Conservation (phyloP, 208 protist genomes). For the Perkinsela sp. region DNA sequence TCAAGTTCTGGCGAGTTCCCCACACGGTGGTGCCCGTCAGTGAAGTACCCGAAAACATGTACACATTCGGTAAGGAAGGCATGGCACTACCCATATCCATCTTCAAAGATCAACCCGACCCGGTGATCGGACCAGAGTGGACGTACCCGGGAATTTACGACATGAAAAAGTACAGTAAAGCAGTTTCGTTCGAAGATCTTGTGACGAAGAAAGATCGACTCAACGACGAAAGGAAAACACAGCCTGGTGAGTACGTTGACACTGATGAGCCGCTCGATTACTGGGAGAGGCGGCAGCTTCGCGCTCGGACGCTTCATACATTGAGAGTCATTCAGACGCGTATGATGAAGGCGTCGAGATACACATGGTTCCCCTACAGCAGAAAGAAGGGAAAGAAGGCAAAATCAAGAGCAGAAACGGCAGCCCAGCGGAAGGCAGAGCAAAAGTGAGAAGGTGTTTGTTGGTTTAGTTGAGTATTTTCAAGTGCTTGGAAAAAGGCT, state of each 20-base stretch:
- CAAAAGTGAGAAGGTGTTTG: no score
- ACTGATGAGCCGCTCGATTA: not conserved
- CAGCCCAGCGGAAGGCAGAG: not conserved
- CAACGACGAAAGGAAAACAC: not conserved
- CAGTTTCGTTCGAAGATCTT: conserved; percentile 42
- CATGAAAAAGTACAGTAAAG: conserved; percentile 50
- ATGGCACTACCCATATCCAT: conserved; percentile 58
- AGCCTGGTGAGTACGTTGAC: not conserved
- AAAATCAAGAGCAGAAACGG: not conserved
- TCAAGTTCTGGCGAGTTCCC: conserved; percentile 5
- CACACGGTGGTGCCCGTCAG: conserved; percentile 42
- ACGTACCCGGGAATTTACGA: conserved; percentile 66
- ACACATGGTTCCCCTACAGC: not conserved
- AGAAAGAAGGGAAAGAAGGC: not conserved
- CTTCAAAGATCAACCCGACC: conserved; percentile 58
- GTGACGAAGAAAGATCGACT: conserved; percentile 22
- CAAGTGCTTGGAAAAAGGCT: no score
- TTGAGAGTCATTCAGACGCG: not conserved
- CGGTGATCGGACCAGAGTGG: conserved; percentile 56
- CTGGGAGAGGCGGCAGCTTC: not conserved
- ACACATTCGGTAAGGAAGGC: conserved; percentile 65
- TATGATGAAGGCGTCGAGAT: not conserved
- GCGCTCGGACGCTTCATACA: not conserved
- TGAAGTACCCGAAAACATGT: conserved; percentile 57
- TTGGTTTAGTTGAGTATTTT: no score